Conservation (phyloP, 2,329 filamentous ascomycete genomes). For the Cercospora sp. region DNA sequence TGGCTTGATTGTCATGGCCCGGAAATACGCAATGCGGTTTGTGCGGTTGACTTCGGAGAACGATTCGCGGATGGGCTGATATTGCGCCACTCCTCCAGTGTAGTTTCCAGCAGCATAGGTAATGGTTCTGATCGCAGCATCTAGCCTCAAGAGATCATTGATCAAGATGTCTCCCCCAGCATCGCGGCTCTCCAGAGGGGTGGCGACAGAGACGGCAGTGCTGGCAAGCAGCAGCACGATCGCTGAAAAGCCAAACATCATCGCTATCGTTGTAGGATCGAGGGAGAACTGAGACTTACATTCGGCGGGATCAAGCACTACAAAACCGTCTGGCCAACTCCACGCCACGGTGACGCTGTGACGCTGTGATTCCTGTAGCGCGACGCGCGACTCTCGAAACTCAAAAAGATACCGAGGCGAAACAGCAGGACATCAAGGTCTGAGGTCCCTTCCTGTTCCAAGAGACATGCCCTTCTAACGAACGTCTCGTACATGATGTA, state of each 20-base stretch:
- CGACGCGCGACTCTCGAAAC: not conserved
- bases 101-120: slow-evolving; percentile 23
- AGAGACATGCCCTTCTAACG: not conserved
- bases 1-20: slow-evolving; percentile 29
- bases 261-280: not conserved
- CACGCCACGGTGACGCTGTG: slow-evolving; percentile 6
- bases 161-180: slow-evolving; percentile 26
- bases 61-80: slow-evolving; percentile 26
- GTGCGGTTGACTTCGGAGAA: slow-evolving; percentile 28
- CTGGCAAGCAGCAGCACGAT: slow-evolving; percentile 15
- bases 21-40: slow-evolving; percentile 29
- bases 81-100: slow-evolving; percentile 22
- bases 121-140: slow-evolving; percentile 25
- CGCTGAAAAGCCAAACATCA: not conserved
- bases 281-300: slow-evolving; percentile 1
- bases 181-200: slow-evolving; percentile 19
- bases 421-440: not conserved
- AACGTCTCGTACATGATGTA: not conserved
- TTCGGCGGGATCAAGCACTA: not conserved
- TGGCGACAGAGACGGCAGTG: slow-evolving; percentile 7
- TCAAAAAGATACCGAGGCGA: slow-evolving; percentile 3
- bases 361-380: slow-evolving; percentile 6
- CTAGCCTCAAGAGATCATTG: slow-evolving; percentile 23
- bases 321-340: not conserved
- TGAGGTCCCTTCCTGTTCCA: not conserved